A percentile compares a stretch with the other conserved stretches of the same genome.
Conservation (phyloP, 1,139 yeast genomes). For the Debaryomyces sp. region DNA sequence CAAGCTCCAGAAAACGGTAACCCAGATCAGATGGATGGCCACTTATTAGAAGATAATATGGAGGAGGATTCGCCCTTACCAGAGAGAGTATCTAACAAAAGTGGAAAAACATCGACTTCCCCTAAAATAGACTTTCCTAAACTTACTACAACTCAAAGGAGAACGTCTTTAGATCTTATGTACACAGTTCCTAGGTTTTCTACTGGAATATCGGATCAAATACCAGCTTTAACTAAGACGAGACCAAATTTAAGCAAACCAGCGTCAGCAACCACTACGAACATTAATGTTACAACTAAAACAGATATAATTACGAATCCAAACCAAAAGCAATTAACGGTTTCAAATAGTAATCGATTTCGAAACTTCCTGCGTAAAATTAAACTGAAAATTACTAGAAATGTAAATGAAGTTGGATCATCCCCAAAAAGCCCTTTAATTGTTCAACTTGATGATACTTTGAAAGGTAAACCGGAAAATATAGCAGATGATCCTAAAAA, state of each 20-base stretch:
- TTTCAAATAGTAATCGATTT: conserved; percentile 12
- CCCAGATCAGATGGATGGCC: not conserved
- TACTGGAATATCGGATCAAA: conserved; percentile 12
- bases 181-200: conserved; percentile 12
- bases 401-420: not conserved
- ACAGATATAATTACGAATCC: conserved; percentile 21
- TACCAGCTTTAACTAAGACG: conserved; percentile 11
- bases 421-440: not conserved
- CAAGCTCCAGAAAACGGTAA: not conserved
- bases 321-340: not conserved
- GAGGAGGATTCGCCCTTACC: not conserved
- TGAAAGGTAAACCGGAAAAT: conserved; percentile 2
- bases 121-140: conserved; percentile 21
- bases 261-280: conserved; percentile 34
- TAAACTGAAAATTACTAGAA: conserved; percentile 12
- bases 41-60: not conserved
- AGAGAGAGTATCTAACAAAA: not conserved
- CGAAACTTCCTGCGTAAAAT: conserved; percentile 18
- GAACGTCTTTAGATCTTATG: conserved; percentile 38
- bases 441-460: conserved; percentile 3
- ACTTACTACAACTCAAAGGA: conserved; percentile 26
- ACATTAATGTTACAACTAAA: conserved; percentile 37
- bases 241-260: conserved; percentile 30
- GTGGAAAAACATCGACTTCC: not conserved
- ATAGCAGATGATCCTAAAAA: not conserved